These are phyloP conservation scores for Thelonectria rubi DNA, from an alignment of 2,329 filamentous ascomycete genomes.

Conservation along the genomic window DNA sequence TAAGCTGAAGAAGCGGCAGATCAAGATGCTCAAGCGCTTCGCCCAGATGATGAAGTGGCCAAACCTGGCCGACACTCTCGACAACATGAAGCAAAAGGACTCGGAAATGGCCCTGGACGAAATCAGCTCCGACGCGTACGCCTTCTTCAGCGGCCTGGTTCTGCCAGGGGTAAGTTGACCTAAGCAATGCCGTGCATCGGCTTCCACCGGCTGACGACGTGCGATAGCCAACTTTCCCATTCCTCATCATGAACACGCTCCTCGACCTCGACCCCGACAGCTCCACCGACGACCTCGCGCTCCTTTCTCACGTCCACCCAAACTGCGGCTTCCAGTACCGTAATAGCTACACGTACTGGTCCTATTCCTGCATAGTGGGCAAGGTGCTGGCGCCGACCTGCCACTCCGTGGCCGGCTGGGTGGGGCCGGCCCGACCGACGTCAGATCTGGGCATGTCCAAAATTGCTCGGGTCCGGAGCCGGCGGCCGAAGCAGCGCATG, in stretches of 20 bases:
- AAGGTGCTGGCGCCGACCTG: constrained; percentile 80
- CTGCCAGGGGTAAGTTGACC: constrained; percentile 68
- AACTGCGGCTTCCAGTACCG: constrained; percentile 80
- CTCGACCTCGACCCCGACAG: constrained; percentile 78
- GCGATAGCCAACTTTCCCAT: constrained; percentile 68
- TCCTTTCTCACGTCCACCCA: constrained; percentile 74
- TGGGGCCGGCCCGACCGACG: constrained; percentile 76
- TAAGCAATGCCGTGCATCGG: neutral
- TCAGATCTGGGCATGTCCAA: constrained; percentile 73
- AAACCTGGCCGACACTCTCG: constrained; percentile 71
- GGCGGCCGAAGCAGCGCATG: constrained; percentile 64
- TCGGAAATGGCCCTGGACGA: constrained; percentile 65
- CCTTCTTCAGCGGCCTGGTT: constrained; percentile 79
- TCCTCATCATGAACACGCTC: constrained; percentile 80
- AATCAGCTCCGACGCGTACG: constrained; percentile 76
- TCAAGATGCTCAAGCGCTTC: constrained; percentile 74
- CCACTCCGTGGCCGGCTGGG: constrained; percentile 75
- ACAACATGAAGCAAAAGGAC: constrained; percentile 68
- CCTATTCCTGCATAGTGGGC: constrained; percentile 74
- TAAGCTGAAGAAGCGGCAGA: constrained; percentile 72
- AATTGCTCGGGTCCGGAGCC: constrained; percentile 73
- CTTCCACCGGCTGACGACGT: neutral
- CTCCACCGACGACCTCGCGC: constrained; percentile 70
- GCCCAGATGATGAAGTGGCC: constrained; percentile 81
- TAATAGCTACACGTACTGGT: constrained; percentile 79